phyloP scores from a whole-genome alignment of 129 eudicot genomes.

The Mikania micrantha region DNA sequence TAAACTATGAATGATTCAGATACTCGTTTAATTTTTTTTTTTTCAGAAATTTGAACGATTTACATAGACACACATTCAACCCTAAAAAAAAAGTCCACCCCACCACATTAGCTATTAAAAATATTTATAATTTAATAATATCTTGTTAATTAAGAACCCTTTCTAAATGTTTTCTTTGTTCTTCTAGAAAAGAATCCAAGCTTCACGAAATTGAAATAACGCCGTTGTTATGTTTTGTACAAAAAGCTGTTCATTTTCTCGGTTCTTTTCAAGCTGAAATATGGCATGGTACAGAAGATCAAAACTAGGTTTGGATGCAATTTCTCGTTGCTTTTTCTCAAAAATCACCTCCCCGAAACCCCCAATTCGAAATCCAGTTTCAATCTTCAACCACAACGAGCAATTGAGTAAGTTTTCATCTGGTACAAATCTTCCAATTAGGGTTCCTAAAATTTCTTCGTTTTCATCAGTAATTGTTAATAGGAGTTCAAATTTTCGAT shows the following conservation, averaged over 20 bases:
- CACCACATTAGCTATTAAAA: too few relatives aligned
- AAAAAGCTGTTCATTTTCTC: not conserved
- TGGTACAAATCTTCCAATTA: not conserved
- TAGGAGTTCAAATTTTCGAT: constrained; percentile 10
- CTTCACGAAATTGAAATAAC: not conserved
- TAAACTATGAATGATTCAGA: too few relatives aligned
- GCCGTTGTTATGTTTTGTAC: not conserved
- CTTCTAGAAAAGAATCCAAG: not conserved
- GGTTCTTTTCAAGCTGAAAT: not conserved
- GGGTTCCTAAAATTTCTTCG: constrained; percentile 13
- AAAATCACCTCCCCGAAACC: constrained; percentile 21
- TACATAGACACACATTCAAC: too few relatives aligned
- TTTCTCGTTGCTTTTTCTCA: constrained; percentile 25
- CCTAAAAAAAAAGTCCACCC: too few relatives aligned
- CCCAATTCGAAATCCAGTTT: constrained; percentile 3
- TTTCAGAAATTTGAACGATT: too few relatives aligned
- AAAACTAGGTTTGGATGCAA: constrained; percentile 27
- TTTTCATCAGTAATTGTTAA: constrained; percentile 18
- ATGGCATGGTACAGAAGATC: constrained; percentile 76
- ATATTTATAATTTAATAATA: too few relatives aligned
- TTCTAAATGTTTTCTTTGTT: not conserved
- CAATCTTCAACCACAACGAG: not conserved
- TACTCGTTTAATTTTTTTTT: too few relatives aligned
- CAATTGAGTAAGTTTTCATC: constrained; percentile 15
- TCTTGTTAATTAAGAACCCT: too few relatives aligned